Evolutionary conservation across 495 filamentous ascomycete species (phyloP).

Genomic region (Aspergillus nidulans): DNA sequence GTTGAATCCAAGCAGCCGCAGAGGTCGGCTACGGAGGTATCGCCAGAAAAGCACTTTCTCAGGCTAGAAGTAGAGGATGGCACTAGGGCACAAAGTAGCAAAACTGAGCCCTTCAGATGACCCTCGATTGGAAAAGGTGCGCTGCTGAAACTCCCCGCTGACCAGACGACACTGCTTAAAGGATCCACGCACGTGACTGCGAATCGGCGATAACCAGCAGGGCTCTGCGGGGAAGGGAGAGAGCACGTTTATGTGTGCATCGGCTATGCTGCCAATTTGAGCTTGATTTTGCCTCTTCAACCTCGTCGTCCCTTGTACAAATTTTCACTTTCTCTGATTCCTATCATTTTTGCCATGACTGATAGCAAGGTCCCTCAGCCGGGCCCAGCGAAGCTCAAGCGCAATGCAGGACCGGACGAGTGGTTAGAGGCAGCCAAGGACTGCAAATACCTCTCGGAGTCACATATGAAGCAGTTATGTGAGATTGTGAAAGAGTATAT

Average conservation of each 20-base stretch:
- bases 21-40: not conserved
- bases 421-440: slow-evolving; percentile 94
- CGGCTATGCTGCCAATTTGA: not conserved
- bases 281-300: not conserved
- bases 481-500: slow-evolving; percentile 97
- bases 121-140: not conserved
- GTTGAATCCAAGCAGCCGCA: not conserved
- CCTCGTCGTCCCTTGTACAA: slow-evolving; percentile 1
- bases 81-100: not conserved
- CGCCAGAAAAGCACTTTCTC: not conserved
- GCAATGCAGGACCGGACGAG: slow-evolving; percentile 84
- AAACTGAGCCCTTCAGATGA: slow-evolving; percentile 3
- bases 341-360: slow-evolving; percentile 26
- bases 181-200: slow-evolving; percentile 8
- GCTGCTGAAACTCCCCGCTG: slow-evolving; percentile 5
- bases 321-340: slow-evolving; percentile 8
- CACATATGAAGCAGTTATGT: slow-evolving; percentile 96
- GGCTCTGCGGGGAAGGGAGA: slow-evolving; percentile 9
- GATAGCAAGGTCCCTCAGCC: slow-evolving; percentile 74
- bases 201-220: slow-evolving; percentile 6
- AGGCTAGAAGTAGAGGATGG: not conserved
- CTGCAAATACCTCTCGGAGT: slow-evolving; percentile 93
- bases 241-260: slow-evolving; percentile 1
- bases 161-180: not conserved
- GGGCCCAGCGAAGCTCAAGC: slow-evolving; percentile 77